Evolutionary conservation across 768 basidiomycete genomes (phyloP).

Genomic region (Podaxis mareebaensis): DNA sequence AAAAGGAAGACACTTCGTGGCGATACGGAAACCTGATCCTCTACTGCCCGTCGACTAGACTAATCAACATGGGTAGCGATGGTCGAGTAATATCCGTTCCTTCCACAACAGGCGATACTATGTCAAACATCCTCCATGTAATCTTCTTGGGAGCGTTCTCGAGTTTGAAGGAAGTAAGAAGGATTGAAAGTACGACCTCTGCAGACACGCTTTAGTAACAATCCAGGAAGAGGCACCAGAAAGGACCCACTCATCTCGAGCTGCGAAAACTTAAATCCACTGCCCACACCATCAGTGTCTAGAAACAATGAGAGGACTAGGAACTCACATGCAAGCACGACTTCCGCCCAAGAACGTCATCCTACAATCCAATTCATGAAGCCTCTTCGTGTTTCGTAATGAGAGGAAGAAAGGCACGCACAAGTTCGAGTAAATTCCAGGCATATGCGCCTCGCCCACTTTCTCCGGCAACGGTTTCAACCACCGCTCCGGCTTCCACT

Average conservation of each 20-base stretch:
- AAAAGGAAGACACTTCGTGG: no score
- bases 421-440: constrained; percentile 24
- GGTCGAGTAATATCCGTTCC: constrained; percentile 4
- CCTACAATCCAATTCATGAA: constrained; percentile 5
- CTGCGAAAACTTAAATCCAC: constrained; percentile 23
- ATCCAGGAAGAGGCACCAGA: neutral
- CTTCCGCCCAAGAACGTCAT: constrained; percentile 23
- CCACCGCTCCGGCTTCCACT: constrained; percentile 48
- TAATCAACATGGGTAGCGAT: constrained; percentile 20
- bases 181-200: constrained; percentile 17
- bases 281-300: constrained; percentile 2
- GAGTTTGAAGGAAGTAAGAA: constrained; percentile 16
- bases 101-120: constrained; percentile 16
- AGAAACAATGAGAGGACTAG: no score
- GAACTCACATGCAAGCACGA: constrained; percentile 18
- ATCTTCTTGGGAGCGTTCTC: constrained; percentile 19
- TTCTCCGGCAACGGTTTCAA: constrained; percentile 32
- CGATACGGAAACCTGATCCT: neutral
- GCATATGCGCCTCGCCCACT: constrained; percentile 21
- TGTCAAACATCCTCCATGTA: constrained; percentile 16
- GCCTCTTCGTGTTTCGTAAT: neutral
- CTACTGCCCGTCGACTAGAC: neutral
- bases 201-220: neutral
- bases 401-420: constrained; percentile 1
- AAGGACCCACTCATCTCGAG: constrained; percentile 24